Evolutionary conservation across 345 rosid species (phyloP), one percentile per base, ranked within the genome.

Genomic region (Viola odorata): DNA sequence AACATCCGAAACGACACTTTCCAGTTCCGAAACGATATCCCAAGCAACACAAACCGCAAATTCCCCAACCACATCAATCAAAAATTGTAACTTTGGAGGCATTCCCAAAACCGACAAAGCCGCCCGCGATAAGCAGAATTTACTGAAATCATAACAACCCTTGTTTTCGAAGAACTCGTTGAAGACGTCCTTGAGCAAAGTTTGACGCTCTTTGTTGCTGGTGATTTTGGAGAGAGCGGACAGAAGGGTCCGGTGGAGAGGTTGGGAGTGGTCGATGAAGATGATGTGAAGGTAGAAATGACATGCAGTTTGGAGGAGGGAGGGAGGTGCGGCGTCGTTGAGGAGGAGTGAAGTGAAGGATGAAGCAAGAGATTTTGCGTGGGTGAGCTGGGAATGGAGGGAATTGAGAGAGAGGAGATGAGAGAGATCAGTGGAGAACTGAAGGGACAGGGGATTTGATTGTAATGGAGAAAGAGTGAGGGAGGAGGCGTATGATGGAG

Each of bases 41-140:
- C 75, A 12, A 73, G 83, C 85, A 52, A 92, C 86, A 78, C 78
- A 73, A 79, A 84, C 67, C 3, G 96, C 91, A 58, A 85, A 85
- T 45, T 85, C 96, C 63, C 80, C 82, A 67, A 92, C 49, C 45
- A 84, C 84, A 80, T 80, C 88, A 48, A 84, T 81, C 69, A 92
- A 80, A 70, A 73, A 87, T 42, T 91, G 91, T 73, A 89, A 74
- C 60, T 89, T 92, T 23, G 32, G 32, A 0, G 86, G 96, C 96
- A 92, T 85, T 36, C 96, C 91, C 88, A 92, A 77, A 41, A 85
- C 81, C 8, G 98, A 89, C 39, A 92, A 78, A 14, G 80, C 94
- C 47, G 82, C 91, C 55, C 94, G 80, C 13, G 98, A 87, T 49
- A 92, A 88, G 55, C 91, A 81, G 53, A 89, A 92, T 63, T 86